Evolutionary conservation across 805 yeast genomes (phyloP), one percentile per base, ranked within the genome.

Genomic region (Candida arabinofermentans): DNA sequence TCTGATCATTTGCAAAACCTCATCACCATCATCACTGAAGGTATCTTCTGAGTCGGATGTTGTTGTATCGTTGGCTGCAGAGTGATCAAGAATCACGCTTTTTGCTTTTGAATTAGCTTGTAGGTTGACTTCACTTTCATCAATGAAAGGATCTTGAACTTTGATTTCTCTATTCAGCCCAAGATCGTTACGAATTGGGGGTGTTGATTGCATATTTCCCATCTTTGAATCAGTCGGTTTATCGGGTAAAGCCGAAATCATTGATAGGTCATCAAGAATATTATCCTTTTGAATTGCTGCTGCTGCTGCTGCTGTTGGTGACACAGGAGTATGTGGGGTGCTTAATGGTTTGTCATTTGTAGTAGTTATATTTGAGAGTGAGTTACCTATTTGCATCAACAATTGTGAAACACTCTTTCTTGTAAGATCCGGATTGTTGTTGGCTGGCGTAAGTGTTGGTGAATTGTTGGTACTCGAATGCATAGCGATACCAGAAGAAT

Each of bases 371-470:
- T n/a, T n/a, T 7, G 44, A 32, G 3, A 52, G 24, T 4, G 46
- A 42, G 22, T 44, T 55, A 5, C 62, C 62, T 16, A 59, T 58
- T 37, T 50, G 43, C 16, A 46, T 18, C 33, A 59, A 39, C 42
- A 57, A 34, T 41, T 55, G 54, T 6, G 64, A 58, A 6, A 59
- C 54, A 36, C 55, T 55, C 27, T 43, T 45, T 21, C 24, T 34
- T 24, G 12, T 16, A 14, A 7, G 43, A 10, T 30, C n/a, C 5
- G 8, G n/a, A 22, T 23, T 17, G 12, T 9, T n/a, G 9, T 23
- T 7, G 6, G 32, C n/a, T 9, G 24, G 24, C 14, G 46, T 36
- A 2, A 45, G 38, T 8, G 49, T 26, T 5, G 37, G 27, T 39
- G 5, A 19, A 27, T 1, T 45, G 34, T 3, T 42, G 26, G 13